Conservation (phyloP, 306 rosid species). For the Ormosia semicastrata region DNA sequence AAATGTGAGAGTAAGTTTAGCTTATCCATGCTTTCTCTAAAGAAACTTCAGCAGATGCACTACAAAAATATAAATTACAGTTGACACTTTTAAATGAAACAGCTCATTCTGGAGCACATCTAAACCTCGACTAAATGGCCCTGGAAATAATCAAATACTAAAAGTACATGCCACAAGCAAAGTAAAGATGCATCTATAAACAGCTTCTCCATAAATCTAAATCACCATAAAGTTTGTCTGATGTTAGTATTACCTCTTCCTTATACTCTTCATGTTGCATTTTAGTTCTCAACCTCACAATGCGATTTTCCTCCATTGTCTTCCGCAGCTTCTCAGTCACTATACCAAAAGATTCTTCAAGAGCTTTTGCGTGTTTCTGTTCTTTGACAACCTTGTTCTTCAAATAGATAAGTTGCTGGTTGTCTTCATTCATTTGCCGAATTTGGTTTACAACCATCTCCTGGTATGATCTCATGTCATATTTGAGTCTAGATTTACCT, state of each 20-base stretch:
- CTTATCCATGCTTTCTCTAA: not conserved
- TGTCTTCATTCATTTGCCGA: slow-evolving; percentile 83
- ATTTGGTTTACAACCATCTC: slow-evolving; percentile 77
- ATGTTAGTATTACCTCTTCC: slow-evolving; percentile 69
- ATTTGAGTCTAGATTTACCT: slow-evolving; percentile 75
- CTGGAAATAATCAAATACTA: not conserved
- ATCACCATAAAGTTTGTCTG: not conserved
- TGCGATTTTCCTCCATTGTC: slow-evolving; percentile 54
- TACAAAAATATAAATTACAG: not conserved
- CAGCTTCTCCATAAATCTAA: not conserved
- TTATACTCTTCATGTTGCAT: slow-evolving; percentile 56
- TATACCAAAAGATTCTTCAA: slow-evolving; percentile 49
- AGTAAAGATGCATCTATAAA: slow-evolving; percentile 13
- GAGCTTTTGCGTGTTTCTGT: slow-evolving; percentile 35
- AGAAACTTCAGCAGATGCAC: not conserved
- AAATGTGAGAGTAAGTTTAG: not conserved
- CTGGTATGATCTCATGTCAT: slow-evolving; percentile 68
- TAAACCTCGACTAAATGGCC: not conserved
- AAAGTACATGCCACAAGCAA: not conserved
- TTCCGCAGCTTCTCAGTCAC: slow-evolving; percentile 55
- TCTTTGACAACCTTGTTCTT: slow-evolving; percentile 51
- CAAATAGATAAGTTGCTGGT: slow-evolving; percentile 52
- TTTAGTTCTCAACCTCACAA: slow-evolving; percentile 56
- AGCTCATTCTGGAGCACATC: not conserved
- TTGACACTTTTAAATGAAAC: not conserved